phyloP scores from a whole-genome alignment of 1,284 basidiomycete species.

The Ustilago hordei region DNA sequence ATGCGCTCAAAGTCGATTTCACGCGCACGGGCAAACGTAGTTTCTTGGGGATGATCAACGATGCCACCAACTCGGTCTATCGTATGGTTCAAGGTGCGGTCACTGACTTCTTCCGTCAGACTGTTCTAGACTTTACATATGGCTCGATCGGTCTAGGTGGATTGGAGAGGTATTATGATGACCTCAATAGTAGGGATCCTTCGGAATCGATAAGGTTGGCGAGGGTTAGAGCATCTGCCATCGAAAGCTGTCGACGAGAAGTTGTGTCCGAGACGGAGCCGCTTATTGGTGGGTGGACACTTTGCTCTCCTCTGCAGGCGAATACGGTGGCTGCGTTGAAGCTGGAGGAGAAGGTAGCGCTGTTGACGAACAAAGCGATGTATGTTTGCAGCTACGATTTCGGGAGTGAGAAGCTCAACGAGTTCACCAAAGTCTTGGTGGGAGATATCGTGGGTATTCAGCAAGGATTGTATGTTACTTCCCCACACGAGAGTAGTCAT shows the following conservation, averaged over 20 bases:
- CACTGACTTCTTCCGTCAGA: slow-evolving; percentile 93
- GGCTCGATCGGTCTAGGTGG: slow-evolving; percentile 41
- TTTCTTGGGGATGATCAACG: slow-evolving; percentile 78
- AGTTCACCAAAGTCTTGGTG: slow-evolving; percentile 79
- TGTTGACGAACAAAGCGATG: slow-evolving; percentile 78
- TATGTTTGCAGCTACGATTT: slow-evolving; percentile 79
- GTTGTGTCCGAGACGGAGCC: slow-evolving; percentile 78
- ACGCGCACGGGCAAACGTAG: slow-evolving; percentile 91
- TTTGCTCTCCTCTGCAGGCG: slow-evolving; percentile 84
- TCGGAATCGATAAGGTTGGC: slow-evolving; percentile 86
- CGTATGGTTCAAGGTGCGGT: slow-evolving; percentile 72
- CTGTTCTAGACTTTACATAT: slow-evolving; percentile 64
- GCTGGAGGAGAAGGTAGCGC: slow-evolving; percentile 86
- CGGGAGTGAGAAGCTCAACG: slow-evolving; percentile 71
- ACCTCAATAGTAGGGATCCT: slow-evolving; percentile 86
- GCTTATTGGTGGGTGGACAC: slow-evolving; percentile 87
- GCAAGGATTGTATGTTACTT: slow-evolving; percentile 74
- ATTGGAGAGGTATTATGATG: slow-evolving; percentile 57
- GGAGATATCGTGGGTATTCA: slow-evolving; percentile 84
- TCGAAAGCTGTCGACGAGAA: slow-evolving; percentile 51
- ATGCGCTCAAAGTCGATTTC: slow-evolving; percentile 95
- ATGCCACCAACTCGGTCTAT: slow-evolving; percentile 62
- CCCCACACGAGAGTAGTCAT: slow-evolving; percentile 58
- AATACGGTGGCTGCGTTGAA: slow-evolving; percentile 75
- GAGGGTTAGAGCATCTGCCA: slow-evolving; percentile 75